A percentile compares a stretch with the other conserved stretches of the same genome.
Conservation (phyloP, 2,329 filamentous ascomycete species). For the Coniochaeta sp. region DNA sequence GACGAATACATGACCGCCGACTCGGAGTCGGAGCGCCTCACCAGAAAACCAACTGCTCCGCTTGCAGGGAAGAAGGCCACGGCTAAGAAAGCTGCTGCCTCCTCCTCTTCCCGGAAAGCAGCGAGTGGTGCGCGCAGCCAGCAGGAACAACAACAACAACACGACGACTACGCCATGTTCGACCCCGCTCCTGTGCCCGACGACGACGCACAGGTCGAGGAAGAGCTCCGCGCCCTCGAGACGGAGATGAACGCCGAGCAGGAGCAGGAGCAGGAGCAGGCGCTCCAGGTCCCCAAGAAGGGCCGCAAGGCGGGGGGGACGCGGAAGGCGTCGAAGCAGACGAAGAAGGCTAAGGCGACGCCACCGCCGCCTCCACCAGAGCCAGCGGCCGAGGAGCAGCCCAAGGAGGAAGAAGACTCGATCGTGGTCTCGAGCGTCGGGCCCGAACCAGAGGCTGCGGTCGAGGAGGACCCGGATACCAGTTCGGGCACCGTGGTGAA, state of each 20-base stretch:
- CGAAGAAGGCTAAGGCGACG: slow-evolving; percentile 34
- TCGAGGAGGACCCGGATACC: slow-evolving; percentile 15
- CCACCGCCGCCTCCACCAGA: slow-evolving; percentile 12
- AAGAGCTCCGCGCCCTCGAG: slow-evolving; percentile 41
- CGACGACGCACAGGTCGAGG: slow-evolving; percentile 41
- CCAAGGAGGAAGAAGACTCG: slow-evolving; percentile 11
- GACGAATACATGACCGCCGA: slow-evolving; percentile 41
- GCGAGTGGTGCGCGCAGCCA: slow-evolving; percentile 12
- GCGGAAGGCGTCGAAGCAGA: slow-evolving; percentile 45
- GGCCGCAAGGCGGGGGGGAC: slow-evolving; percentile 42
- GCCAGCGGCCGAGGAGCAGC: slow-evolving; percentile 10
- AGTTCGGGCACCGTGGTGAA: slow-evolving; percentile 17
- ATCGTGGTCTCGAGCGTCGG: too few relatives aligned
- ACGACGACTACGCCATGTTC: slow-evolving; percentile 42
- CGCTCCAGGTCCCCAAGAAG: slow-evolving; percentile 44
- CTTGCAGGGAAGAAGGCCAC: slow-evolving; percentile 23
- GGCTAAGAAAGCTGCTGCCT: slow-evolving; percentile 16
- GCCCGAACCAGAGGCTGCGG: slow-evolving; percentile 4
- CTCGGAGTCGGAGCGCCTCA: slow-evolving; percentile 37
- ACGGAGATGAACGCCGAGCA: slow-evolving; percentile 37
- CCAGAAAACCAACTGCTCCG: slow-evolving; percentile 20
- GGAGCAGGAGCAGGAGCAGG: slow-evolving; percentile 24
- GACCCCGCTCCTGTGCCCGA: slow-evolving; percentile 36
- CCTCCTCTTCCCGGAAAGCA: slow-evolving; percentile 17
- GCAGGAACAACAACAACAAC: slow-evolving; percentile 22